Evolutionary conservation across 306 rosid genomes (phyloP), one percentile per base, ranked within the genome.

Genomic region (Trifolium repens): DNA sequence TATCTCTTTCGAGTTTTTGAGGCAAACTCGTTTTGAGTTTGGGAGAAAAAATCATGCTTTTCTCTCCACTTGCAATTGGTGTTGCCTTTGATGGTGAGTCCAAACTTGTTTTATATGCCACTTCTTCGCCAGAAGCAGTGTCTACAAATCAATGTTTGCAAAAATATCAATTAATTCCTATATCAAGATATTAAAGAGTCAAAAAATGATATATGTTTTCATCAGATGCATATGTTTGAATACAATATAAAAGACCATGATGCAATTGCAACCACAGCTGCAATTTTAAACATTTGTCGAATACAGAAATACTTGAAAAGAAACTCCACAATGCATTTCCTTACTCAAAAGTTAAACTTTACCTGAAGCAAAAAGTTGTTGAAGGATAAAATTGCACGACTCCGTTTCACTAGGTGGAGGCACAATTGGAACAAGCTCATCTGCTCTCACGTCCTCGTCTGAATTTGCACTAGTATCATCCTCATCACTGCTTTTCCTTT

Each of bases 351-450:
- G 4, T 43, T 12, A 13, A 13, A 67, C 62, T 53, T 40, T 75
- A 76, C 80, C 80, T 81, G 73, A 55, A 69, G 69, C 26, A 69
- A 58, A 47, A 52, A 43, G 37, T 44, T 61, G 68, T 27, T 52
- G 54, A 32, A 55, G 66, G 67, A 55, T 43, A 49, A 39, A 24
- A 72, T n/a, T 15, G 19, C 74, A 3, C 3, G 60, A 66, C 60
- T 64, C 68, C 73, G 42, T 55, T 64, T 72, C 74, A 70, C 35
- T 19, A 19, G 27, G 9, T 44, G 44, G 69, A 17, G 35, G 19
- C 62, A 43, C 49, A 37, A 32, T 44, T 65, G 54, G 50, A 47
- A 49, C 62, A 79, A 49, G 14, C n/a, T 62, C 72, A 15, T 39
- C 58, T 60, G n/a, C 24, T 62, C 35, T 55, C 69, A 42, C 43